Conservation (phyloP, 371 early-diverging fungal genomes). For the Rhizopus arrhizus region DNA sequence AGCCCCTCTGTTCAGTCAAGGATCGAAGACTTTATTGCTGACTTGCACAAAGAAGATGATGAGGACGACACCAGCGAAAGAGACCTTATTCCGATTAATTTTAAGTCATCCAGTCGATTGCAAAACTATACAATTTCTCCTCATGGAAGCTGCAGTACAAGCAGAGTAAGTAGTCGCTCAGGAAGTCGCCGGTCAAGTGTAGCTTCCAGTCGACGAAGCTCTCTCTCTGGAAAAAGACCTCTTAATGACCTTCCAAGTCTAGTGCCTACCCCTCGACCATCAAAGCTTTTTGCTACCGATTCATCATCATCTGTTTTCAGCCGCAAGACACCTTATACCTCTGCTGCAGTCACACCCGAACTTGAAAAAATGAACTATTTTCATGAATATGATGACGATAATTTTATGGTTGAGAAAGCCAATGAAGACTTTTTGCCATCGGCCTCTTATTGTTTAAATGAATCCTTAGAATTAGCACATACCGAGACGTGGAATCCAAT, state of each 20-base stretch:
- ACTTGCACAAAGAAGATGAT: constrained; percentile 14
- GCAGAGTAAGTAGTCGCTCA: too few species aligned
- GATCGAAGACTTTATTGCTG: constrained; percentile 21
- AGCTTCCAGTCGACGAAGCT: constrained; percentile 17
- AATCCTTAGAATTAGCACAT: background rate
- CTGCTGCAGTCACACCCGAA: constrained; percentile 30
- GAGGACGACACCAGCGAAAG: constrained; percentile 33
- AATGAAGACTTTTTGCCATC: constrained; percentile 15
- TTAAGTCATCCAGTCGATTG: constrained; percentile 36
- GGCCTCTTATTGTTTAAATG: constrained; percentile 9
- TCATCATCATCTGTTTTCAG: background rate
- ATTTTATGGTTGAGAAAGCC: background rate
- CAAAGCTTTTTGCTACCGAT: constrained; percentile 19
- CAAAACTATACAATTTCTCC: constrained; percentile 24
- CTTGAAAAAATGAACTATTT: constrained; percentile 14
- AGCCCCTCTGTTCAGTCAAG: constrained; percentile 14
- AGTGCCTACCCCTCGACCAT: background rate
- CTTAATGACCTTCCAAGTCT: too few species aligned
- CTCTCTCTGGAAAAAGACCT: constrained; percentile 1
- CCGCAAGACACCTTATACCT: constrained; percentile 32
- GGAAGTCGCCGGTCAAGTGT: constrained; percentile 19
- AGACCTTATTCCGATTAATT: constrained; percentile 38
- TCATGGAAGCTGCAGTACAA: constrained; percentile 8
- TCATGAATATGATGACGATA: background rate
- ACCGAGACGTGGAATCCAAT: constrained; percentile 22